A percentile compares a stretch with the other conserved stretches of the same genome.
Evolutionary conservation across 768 basidiomycete species (phyloP).

Genomic region (Pholiota microspora): DNA sequence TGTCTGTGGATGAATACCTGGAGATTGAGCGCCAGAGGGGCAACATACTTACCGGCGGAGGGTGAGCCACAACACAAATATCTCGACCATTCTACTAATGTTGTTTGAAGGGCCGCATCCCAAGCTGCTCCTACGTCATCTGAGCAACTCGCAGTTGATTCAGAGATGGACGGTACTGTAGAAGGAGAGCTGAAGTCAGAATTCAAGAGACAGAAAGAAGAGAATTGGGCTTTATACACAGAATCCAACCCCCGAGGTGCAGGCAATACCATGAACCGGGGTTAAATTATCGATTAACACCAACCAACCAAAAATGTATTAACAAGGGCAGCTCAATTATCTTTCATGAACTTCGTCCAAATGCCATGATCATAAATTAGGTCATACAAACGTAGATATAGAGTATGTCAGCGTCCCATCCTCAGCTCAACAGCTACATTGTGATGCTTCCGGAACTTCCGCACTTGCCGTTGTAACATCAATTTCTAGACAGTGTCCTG

Average conservation of each 20-base stretch:
- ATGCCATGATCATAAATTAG: slow-evolving; percentile 15
- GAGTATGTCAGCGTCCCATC: slow-evolving; percentile 11
- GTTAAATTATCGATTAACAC: slow-evolving; percentile 34
- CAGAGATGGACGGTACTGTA: slow-evolving; percentile 81
- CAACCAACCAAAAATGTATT: background rate
- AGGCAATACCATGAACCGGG: slow-evolving; percentile 97
- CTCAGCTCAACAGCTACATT: slow-evolving; percentile 69
- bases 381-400: slow-evolving; percentile 19
- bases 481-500: slow-evolving; percentile 58
- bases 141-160: slow-evolving; percentile 74
- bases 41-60: slow-evolving; percentile 85
- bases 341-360: background rate
- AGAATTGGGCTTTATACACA: slow-evolving; percentile 88
- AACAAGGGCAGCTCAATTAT: background rate
- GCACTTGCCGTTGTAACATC: slow-evolving; percentile 78
- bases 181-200: slow-evolving; percentile 70
- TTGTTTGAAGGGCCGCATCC: slow-evolving; percentile 55
- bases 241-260: slow-evolving; percentile 85
- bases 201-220: slow-evolving; percentile 78
- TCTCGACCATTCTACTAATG: background rate
- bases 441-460: slow-evolving; percentile 82
- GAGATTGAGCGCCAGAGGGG: slow-evolving; percentile 81
- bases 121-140: slow-evolving; percentile 66
- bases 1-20: slow-evolving; percentile 95
- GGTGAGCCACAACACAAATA: slow-evolving; percentile 46